phyloP scores from a whole-genome alignment of 2,329 filamentous ascomycete species.

The Helotiales sp. region DNA sequence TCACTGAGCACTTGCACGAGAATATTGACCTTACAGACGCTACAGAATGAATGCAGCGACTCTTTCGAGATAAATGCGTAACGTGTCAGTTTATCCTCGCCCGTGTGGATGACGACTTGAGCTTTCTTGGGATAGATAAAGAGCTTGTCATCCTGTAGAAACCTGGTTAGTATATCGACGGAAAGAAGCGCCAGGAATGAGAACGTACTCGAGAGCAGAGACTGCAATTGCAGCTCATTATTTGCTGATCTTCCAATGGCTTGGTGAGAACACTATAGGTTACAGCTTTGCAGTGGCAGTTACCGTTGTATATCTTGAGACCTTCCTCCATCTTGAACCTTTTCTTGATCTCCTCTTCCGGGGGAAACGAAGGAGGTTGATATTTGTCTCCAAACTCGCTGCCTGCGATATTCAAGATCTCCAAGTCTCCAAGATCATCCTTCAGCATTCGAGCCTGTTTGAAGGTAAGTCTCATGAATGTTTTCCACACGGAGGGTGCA shows the following conservation, averaged over 20 bases:
- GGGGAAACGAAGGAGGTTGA: constrained; percentile 1
- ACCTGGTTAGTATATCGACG: neutral
- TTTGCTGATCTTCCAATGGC: constrained; percentile 18
- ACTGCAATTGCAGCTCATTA: constrained; percentile 30
- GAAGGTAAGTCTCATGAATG: neutral
- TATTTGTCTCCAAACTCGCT: neutral
- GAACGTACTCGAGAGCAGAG: constrained; percentile 26
- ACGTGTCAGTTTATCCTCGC: constrained; percentile 14
- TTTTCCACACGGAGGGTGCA: neutral
- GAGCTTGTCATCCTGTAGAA: constrained; percentile 22
- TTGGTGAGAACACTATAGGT: constrained; percentile 22
- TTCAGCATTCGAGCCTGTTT: neutral
- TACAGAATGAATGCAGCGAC: constrained; percentile 25
- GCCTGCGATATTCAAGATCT: neutral
- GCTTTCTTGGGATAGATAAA: constrained; percentile 21
- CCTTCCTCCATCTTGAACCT: neutral
- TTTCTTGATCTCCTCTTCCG: neutral
- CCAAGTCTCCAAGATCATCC: neutral
- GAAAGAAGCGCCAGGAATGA: neutral
- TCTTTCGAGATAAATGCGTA: constrained; percentile 22
- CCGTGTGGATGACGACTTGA: neutral
- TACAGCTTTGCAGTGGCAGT: constrained; percentile 31
- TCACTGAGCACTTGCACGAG: constrained; percentile 15
- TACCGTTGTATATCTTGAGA: constrained; percentile 22
- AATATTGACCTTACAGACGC: constrained; percentile 19